These are phyloP conservation scores for Chaetomium cochliodes DNA, from an alignment of 495 filamentous ascomycete genomes.

Conservation along the genomic window DNA sequence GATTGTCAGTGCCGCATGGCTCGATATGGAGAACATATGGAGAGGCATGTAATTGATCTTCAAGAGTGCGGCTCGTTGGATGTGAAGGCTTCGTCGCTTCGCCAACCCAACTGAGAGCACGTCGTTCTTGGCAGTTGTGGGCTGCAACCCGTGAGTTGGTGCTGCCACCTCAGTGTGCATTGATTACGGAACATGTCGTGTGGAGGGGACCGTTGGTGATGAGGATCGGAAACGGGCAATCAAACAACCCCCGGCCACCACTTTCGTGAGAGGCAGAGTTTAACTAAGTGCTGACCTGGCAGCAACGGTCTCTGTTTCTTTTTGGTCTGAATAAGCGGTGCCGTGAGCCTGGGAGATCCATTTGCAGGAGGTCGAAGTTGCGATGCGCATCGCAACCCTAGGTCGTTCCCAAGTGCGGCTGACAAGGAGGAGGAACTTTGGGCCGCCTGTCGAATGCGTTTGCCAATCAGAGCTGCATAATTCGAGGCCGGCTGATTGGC, in stretches of 20 bases:
- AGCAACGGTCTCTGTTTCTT: neutral
- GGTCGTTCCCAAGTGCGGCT: neutral
- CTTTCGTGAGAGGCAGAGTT: neutral
- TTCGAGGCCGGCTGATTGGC: neutral
- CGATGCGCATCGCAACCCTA: neutral
- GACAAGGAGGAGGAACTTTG: constrained; percentile 6
- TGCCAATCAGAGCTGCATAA: neutral
- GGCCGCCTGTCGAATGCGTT: neutral
- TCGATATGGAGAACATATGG: neutral
- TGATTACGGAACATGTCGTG: neutral
- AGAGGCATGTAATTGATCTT: neutral
- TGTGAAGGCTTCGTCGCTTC: neutral
- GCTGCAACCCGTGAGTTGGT: neutral
- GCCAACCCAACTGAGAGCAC: neutral
- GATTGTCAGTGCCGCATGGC: neutral
- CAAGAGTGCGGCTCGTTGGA: neutral
- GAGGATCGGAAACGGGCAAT: neutral
- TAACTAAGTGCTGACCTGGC: neutral
- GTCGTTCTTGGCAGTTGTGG: neutral
- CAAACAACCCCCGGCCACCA: neutral
- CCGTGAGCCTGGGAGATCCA: neutral
- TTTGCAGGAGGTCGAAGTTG: neutral
- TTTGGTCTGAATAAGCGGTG: constrained; percentile 4
- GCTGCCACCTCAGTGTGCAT: neutral
- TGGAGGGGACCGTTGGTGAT: neutral